Percentiles rank a stretch among this genome's conserved stretches.
Conservation (phyloP, 768 basidiomycete species). For the Flagelloscypha sp. region DNA sequence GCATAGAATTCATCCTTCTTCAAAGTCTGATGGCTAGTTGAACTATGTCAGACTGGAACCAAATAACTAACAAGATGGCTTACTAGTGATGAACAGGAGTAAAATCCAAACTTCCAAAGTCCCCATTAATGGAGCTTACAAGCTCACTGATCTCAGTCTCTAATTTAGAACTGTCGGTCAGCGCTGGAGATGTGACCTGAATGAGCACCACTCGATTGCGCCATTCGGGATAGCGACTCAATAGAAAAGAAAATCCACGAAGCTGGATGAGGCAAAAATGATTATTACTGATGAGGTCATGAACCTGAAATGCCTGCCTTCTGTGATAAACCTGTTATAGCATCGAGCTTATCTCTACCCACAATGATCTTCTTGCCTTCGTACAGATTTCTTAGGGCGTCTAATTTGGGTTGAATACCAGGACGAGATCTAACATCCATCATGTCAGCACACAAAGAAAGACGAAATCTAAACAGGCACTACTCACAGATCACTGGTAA, state of each 20-base stretch:
- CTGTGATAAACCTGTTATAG: constrained; percentile 96
- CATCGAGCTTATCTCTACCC: constrained; percentile 93
- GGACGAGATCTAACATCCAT: constrained; percentile 45
- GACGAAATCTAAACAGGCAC: constrained; percentile 2
- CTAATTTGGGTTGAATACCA: constrained; percentile 85
- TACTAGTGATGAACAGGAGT: constrained; percentile 98
- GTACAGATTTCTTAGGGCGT: constrained; percentile 75
- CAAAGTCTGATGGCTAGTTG: constrained; percentile 87
- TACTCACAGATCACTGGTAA: constrained; percentile 68
- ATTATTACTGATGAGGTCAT: neutral
- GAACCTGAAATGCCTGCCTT: constrained; percentile 44
- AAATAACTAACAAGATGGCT: constrained; percentile 21
- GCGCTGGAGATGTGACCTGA: constrained; percentile 89
- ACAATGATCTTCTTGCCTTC: constrained; percentile 98
- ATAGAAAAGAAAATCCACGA: constrained; percentile 89
- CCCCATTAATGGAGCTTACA: constrained; percentile 91
- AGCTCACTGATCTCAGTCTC: constrained; percentile 91
- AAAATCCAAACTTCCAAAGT: constrained; percentile 90
- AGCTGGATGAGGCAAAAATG: constrained; percentile 38
- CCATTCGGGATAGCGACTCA: constrained; percentile 94
- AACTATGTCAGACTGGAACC: neutral
- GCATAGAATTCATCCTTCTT: constrained; percentile 99
- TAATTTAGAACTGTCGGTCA: constrained; percentile 88
- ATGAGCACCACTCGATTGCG: constrained; percentile 80
- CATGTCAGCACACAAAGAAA: constrained; percentile 2